These are phyloP conservation scores for Cladophialophora exuberans DNA, from an alignment of 2,329 filamentous ascomycete species.

Conservation along the genomic window DNA sequence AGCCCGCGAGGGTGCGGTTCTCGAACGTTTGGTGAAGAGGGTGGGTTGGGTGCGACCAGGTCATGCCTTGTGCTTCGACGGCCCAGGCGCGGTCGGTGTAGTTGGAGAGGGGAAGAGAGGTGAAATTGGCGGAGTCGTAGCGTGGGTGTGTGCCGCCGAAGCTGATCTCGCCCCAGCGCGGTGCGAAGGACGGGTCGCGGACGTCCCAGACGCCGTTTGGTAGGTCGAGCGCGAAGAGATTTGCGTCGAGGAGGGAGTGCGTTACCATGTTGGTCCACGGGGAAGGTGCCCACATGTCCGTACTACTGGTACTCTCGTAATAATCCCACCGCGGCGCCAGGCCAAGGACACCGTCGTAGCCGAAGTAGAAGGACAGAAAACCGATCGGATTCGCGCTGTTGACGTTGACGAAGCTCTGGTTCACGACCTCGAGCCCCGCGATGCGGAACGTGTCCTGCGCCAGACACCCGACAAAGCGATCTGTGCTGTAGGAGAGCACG, in stretches of 20 bases:
- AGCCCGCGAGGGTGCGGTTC: not conserved
- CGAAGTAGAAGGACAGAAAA: not conserved
- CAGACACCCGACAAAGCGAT: not conserved
- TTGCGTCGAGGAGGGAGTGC: not conserved
- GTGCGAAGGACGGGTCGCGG: not conserved
- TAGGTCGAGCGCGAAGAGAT: not conserved
- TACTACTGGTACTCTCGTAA: not conserved
- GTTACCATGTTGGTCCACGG: not conserved
- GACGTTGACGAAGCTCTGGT: not conserved
- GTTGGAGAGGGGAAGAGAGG: not conserved
- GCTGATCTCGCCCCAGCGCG: not conserved
- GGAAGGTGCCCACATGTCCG: not conserved
- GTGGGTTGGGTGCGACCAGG: not conserved
- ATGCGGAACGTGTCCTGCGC: not conserved
- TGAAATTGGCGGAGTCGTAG: not conserved
- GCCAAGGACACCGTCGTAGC: not conserved
- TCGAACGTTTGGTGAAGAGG: not conserved
- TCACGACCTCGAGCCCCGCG: not conserved
- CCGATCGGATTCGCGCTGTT: not conserved
- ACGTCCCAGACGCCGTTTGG: not conserved
- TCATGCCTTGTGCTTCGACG: not conserved
- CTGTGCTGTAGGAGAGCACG: not conserved
- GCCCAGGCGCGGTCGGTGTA: conserved; percentile 1
- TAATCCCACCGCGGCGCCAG: not conserved
- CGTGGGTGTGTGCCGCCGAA: not conserved